These are phyloP conservation scores for Vitis hybrid DNA, from an alignment of 177 flowering plant species.

Conservation along the genomic window DNA sequence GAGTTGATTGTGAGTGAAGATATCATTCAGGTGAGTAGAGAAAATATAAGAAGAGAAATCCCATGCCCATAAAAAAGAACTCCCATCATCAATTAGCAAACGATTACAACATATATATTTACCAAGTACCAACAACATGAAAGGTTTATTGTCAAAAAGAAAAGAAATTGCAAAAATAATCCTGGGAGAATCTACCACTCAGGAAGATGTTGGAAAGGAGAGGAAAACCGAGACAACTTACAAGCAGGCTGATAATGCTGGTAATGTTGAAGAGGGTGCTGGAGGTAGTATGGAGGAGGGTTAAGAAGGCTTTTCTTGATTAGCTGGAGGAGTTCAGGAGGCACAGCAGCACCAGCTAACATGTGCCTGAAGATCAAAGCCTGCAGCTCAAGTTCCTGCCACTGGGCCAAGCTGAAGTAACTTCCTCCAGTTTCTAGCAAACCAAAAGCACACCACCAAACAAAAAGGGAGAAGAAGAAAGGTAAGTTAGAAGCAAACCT, in stretches of 20 bases:
- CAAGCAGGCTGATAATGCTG: conserved; percentile 56
- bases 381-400: conserved; percentile 92
- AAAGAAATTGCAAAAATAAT: background rate
- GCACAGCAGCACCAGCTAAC: conserved; percentile 75
- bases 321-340: conserved; percentile 69
- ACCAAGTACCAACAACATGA: background rate
- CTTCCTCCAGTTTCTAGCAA: conserved; percentile 24
- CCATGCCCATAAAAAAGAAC: too few species aligned
- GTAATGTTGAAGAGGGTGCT: conserved; percentile 40
- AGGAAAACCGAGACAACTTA: conserved; percentile 28
- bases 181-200: background rate
- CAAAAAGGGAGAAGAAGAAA: conserved; percentile 1
- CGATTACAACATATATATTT: too few species aligned
- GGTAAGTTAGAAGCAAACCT: background rate
- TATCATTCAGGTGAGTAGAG: too few species aligned
- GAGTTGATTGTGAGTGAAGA: too few species aligned
- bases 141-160: background rate
- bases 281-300: conserved; percentile 36
- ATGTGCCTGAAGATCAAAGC: conserved; percentile 80
- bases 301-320: conserved; percentile 61
- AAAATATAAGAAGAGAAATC: too few species aligned
- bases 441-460: conserved; percentile 25
- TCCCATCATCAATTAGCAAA: too few species aligned
- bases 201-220: background rate
- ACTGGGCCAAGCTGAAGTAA: conserved; percentile 68